Evolutionary conservation across 2,329 filamentous ascomycete species (phyloP).

Genomic region (Fusarium fujikuroi): DNA sequence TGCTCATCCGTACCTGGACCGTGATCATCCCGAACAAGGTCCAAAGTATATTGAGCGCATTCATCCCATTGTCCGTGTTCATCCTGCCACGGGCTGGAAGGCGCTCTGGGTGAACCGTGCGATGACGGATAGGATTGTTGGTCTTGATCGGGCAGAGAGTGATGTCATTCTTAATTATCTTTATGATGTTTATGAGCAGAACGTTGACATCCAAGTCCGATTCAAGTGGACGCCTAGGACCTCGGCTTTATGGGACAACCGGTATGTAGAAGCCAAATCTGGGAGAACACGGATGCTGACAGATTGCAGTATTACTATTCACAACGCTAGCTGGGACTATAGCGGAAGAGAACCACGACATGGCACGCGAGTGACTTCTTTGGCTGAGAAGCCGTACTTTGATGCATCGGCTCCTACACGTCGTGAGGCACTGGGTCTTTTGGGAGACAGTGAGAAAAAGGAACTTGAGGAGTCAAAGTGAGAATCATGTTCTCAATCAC

Average conservation of each 20-base stretch:
- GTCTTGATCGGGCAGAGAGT: slow-evolving; percentile 74
- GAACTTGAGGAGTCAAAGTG: slow-evolving; percentile 29
- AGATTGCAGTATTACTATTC: slow-evolving; percentile 68
- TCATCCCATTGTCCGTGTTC: slow-evolving; percentile 75
- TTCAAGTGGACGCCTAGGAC: slow-evolving; percentile 77
- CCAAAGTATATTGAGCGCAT: slow-evolving; percentile 74
- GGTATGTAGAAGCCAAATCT: slow-evolving; percentile 42
- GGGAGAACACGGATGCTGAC: neutral
- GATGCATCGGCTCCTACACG: slow-evolving; percentile 72
- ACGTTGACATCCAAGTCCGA: slow-evolving; percentile 76
- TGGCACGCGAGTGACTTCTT: slow-evolving; percentile 75
- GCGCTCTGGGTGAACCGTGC: slow-evolving; percentile 76
- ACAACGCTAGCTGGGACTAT: slow-evolving; percentile 81
- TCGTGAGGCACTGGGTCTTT: slow-evolving; percentile 72
- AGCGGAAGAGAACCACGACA: slow-evolving; percentile 73
- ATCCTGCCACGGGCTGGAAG: slow-evolving; percentile 81
- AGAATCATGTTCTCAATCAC: neutral
- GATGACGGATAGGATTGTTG: slow-evolving; percentile 76
- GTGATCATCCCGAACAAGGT: slow-evolving; percentile 67
- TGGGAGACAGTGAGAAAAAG: slow-evolving; percentile 64
- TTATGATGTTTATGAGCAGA: slow-evolving; percentile 74
- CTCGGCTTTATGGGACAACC: slow-evolving; percentile 77
- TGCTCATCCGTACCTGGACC: slow-evolving; percentile 74
- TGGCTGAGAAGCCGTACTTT: slow-evolving; percentile 79
- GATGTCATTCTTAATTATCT: slow-evolving; percentile 74